phyloP scores from a whole-genome alignment of 164 flowering plant species.

The Macadamia integrifolia region DNA sequence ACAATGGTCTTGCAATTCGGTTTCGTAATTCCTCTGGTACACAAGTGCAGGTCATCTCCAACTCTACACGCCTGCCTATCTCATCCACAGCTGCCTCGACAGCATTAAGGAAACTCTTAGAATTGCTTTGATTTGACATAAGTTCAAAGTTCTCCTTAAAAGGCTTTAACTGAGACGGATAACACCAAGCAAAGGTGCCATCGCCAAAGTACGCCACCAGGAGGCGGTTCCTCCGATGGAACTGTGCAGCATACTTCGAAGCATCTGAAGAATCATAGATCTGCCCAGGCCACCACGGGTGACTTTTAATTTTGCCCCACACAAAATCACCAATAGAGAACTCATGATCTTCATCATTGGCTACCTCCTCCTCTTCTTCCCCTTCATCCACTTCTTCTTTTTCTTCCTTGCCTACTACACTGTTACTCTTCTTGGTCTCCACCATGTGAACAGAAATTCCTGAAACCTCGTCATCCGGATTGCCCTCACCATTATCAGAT shows the following conservation, averaged over 20 bases:
- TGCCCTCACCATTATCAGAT: not conserved
- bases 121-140: slow-evolving; percentile 42
- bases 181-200: slow-evolving; percentile 76
- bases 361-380: slow-evolving; percentile 8
- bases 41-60: slow-evolving; percentile 53
- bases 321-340: slow-evolving; percentile 70
- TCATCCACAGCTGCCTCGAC: slow-evolving; percentile 47
- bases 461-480: slow-evolving; percentile 1
- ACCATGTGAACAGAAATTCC: not conserved
- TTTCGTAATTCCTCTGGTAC: slow-evolving; percentile 16
- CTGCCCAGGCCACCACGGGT: slow-evolving; percentile 93
- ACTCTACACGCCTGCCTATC: slow-evolving; percentile 44
- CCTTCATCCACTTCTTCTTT: slow-evolving; percentile 12
- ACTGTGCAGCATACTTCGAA: slow-evolving; percentile 48
- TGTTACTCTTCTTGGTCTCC: not conserved
- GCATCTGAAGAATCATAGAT: slow-evolving; percentile 58
- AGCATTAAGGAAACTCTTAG: slow-evolving; percentile 44
- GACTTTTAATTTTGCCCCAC: slow-evolving; percentile 74
- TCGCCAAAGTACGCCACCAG: slow-evolving; percentile 77
- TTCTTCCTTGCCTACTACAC: slow-evolving; percentile 1
- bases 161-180: slow-evolving; percentile 53
- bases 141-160: slow-evolving; percentile 49
- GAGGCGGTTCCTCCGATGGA: slow-evolving; percentile 27
- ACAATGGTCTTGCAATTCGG: slow-evolving; percentile 25
- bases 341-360: slow-evolving; percentile 19